Evolutionary conservation across 306 rosid species (phyloP).

Genomic region (Biancaea sappan): DNA sequence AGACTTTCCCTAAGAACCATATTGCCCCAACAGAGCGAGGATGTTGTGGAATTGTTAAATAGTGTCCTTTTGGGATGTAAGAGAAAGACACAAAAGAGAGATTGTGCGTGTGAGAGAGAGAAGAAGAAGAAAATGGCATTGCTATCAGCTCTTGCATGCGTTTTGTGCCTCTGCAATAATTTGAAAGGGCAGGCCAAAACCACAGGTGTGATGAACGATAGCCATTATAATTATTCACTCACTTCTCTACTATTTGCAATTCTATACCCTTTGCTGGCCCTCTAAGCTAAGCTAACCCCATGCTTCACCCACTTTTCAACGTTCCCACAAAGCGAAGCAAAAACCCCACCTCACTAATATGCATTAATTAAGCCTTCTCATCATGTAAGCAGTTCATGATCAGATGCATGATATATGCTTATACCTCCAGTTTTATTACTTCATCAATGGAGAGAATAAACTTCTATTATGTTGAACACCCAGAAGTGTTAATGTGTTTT

Average conservation of each 20-base stretch:
- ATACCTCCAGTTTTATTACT: neutral
- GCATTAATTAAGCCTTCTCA: constrained; percentile 25
- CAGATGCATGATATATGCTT: too few relatives aligned
- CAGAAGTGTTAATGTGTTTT: neutral
- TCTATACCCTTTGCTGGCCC: constrained; percentile 54
- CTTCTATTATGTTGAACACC: neutral
- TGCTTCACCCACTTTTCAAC: constrained; percentile 37
- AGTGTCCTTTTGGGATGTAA: neutral
- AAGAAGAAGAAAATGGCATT: constrained; percentile 5
- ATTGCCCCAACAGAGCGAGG: neutral
- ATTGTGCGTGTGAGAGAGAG: neutral
- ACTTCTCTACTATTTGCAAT: neutral
- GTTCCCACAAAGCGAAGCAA: constrained; percentile 40
- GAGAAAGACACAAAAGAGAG: neutral
- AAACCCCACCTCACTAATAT: constrained; percentile 14
- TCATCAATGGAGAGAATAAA: neutral
- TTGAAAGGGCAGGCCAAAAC: constrained; percentile 29
- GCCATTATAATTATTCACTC: constrained; percentile 6
- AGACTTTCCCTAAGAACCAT: neutral
- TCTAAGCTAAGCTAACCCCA: constrained; percentile 59
- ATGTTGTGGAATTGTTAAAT: neutral
- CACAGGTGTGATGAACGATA: neutral
- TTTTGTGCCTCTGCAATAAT: constrained; percentile 45
- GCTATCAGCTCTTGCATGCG: constrained; percentile 53
- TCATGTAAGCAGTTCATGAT: neutral